These are phyloP conservation scores for Monosporascus cannonballus DNA, from an alignment of 2,329 filamentous ascomycete genomes.

Conservation along the genomic window DNA sequence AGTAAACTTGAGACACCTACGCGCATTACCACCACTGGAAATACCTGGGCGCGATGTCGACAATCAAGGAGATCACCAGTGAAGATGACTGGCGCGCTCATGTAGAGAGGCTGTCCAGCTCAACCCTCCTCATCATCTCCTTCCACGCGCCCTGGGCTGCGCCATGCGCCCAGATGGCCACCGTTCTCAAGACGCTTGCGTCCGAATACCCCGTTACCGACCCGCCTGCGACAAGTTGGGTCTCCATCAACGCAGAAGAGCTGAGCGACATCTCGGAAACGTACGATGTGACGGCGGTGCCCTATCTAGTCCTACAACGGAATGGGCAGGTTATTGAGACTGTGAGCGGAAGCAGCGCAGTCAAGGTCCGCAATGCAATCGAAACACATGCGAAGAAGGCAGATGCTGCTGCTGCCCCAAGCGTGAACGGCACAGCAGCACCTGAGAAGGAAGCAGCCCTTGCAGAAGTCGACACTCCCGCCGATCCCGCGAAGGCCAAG, in stretches of 20 bases:
- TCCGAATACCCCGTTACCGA: constrained; percentile 70
- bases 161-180: constrained; percentile 90
- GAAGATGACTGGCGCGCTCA: constrained; percentile 68
- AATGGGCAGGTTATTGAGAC: constrained; percentile 72
- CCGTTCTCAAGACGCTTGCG: constrained; percentile 78
- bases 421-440: constrained; percentile 28
- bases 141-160: constrained; percentile 97
- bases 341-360: constrained; percentile 82
- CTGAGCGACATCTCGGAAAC: constrained; percentile 84
- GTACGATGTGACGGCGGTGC: constrained; percentile 92
- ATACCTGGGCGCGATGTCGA: constrained; percentile 52
- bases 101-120: constrained; percentile 58
- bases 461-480: constrained; percentile 24
- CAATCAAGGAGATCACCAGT: constrained; percentile 69
- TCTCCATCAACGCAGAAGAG: constrained; percentile 91
- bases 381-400: constrained; percentile 66
- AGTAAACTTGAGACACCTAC: not conserved
- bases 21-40: not conserved
- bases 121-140: constrained; percentile 76
- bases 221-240: constrained; percentile 69
- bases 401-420: constrained; percentile 28
- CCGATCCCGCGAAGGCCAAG: constrained; percentile 57
- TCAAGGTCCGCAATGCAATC: constrained; percentile 78
- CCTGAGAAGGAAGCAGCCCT: constrained; percentile 31
- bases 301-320: constrained; percentile 79